Conservation (phyloP, 2,329 filamentous ascomycete species). For the Alternaria infectoria region DNA sequence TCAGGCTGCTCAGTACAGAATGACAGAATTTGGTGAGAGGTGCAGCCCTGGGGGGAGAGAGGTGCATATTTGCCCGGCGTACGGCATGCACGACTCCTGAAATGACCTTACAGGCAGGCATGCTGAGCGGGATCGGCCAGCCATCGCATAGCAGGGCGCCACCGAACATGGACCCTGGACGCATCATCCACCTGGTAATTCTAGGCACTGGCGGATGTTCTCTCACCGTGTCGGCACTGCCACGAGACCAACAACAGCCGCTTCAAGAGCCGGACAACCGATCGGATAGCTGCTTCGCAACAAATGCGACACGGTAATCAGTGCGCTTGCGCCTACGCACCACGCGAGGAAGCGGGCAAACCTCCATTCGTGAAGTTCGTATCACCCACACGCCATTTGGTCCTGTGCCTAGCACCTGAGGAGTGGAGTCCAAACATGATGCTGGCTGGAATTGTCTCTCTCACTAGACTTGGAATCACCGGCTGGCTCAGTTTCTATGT, state of each 20-base stretch:
- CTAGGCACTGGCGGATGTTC: background rate
- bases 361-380: conserved; percentile 36
- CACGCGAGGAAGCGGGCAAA: conserved; percentile 36
- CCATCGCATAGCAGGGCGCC: conserved; percentile 13
- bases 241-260: conserved; percentile 18
- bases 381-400: conserved; percentile 29
- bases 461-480: conserved; percentile 20
- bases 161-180: conserved; percentile 13
- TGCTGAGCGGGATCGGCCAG: background rate
- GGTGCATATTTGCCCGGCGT: conserved; percentile 22
- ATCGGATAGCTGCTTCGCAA: conserved; percentile 31
- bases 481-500: conserved; percentile 14
- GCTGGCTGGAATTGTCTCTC: conserved; percentile 24
- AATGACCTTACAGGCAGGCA: conserved; percentile 21
- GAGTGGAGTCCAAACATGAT: conserved; percentile 15
- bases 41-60: conserved; percentile 15
- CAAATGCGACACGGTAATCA: conserved; percentile 37
- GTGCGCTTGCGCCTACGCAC: conserved; percentile 39
- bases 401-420: conserved; percentile 25
- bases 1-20: conserved; percentile 14
- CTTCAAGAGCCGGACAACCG: conserved; percentile 32
- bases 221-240: conserved; percentile 13
- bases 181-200: conserved; percentile 1
- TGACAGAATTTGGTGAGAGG: conserved; percentile 13
- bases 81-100: conserved; percentile 38